Base-by-base conservation (phyloP, 2,329 filamentous ascomycete species). In the Teratosphaeria nubilosa region DNA sequence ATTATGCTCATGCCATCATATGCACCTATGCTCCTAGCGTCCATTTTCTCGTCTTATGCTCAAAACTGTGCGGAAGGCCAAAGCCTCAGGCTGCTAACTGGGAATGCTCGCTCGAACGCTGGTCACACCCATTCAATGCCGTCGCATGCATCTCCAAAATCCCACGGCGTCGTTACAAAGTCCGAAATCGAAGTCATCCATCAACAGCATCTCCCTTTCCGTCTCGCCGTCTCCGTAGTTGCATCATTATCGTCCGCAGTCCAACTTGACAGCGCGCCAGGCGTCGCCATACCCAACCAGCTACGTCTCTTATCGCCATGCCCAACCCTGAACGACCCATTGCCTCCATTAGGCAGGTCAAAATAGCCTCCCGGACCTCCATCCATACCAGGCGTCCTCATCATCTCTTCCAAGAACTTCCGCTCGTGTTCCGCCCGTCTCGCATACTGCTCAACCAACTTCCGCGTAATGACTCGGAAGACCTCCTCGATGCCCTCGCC, bases 401-500 rank as follows among this genome's bases (percentile, higher is more conserved):
- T 73, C 50, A 72, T 66, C 13, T 73, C 70, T 20, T 78, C 74
- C 56, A 77, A 74, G 54, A 75, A 62, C 51, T 34, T 53, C 20
- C 76, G 70, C 56, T 81, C 80, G 14, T 77, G 75, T 60, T 82
- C 80, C 14, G 80, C 69, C 52, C 77, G 78, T 58, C 78, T 78
- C 51, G 86, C 78, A 59, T 80, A 77, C 68, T 92, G 83, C 76
- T 96, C 92, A 5, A 86, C 85, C 20, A 87, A 75, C 75, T 95
- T 95, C 67, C 95, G 80, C 9, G 91, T 94, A 52, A 91, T 87
- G 27, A 95, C 90, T 1, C 92, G 82, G 68, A 97, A 97, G 0
- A 99, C 91, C 74, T 97, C 94, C 66, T 97, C 94, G 20, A 99
- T 91, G 20, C 92, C 92, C 77, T 96, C 91, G 58, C 91, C 91